phyloP scores from a whole-genome alignment of 2,329 filamentous ascomycete genomes.

The Stylonectria norvegica region DNA sequence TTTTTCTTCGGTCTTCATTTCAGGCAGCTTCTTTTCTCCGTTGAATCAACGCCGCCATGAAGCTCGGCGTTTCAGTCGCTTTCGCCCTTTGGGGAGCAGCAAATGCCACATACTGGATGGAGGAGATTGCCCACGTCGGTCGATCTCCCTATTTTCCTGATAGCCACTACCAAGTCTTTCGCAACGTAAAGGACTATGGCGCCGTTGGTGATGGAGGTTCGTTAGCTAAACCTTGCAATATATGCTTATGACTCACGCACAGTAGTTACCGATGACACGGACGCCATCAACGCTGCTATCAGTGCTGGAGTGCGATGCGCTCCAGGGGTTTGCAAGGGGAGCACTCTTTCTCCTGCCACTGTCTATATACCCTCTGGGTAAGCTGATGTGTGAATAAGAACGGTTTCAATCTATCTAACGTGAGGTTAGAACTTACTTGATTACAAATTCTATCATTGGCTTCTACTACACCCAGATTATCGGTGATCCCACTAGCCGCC shows the following conservation, averaged over 20 bases:
- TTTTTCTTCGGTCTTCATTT: too few relatives aligned
- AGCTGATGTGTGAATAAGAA: too few relatives aligned
- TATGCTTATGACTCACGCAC: conserved; percentile 2
- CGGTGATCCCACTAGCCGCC: conserved; percentile 60
- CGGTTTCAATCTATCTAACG: conserved; percentile 1
- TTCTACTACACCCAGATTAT: conserved; percentile 79
- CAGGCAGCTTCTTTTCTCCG: too few relatives aligned
- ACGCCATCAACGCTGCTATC: conserved; percentile 29
- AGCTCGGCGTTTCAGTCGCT: conserved; percentile 8
- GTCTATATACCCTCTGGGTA: conserved; percentile 39
- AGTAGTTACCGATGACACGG: conserved; percentile 25
- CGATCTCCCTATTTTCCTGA: conserved; percentile 29
- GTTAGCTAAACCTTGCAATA: background rate
- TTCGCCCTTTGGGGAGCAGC: conserved; percentile 9
- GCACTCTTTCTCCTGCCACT: conserved; percentile 35
- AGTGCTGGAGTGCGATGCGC: conserved; percentile 22
- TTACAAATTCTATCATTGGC: conserved; percentile 67
- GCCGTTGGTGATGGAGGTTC: conserved; percentile 29
- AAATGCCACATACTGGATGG: conserved; percentile 26
- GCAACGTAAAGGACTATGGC: conserved; percentile 31
- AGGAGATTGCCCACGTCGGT: conserved; percentile 27
- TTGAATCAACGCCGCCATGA: conserved; percentile 16
- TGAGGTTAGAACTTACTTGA: conserved; percentile 56
- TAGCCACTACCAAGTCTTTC: conserved; percentile 27
- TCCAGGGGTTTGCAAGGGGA: conserved; percentile 26